These are phyloP conservation scores for Fraxinus ornus DNA, from an alignment of 305 asterid species.

Conservation along the genomic window DNA sequence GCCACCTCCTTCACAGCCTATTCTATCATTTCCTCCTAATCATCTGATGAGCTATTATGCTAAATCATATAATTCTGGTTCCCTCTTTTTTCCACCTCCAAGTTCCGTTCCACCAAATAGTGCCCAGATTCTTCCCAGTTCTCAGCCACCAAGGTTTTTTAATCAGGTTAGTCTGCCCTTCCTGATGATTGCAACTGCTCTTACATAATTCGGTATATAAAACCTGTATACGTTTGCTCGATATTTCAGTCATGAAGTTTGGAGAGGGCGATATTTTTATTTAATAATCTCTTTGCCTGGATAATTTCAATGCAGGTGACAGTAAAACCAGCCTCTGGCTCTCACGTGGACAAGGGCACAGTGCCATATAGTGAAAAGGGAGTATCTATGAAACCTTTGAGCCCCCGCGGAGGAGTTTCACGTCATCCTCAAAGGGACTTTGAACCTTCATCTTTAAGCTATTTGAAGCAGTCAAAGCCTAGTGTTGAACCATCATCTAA, in stretches of 20 bases:
- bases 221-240: neutral
- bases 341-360: conserved; percentile 48
- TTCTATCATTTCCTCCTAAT: conserved; percentile 36
- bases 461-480: conserved; percentile 42
- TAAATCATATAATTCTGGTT: conserved; percentile 41
- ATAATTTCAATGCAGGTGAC: conserved; percentile 50
- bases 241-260: neutral
- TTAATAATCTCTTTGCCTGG: conserved; percentile 1
- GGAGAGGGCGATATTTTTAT: neutral
- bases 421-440: conserved; percentile 35
- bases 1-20: neutral
- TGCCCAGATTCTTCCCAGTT: conserved; percentile 41
- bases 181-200: neutral
- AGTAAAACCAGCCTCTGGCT: conserved; percentile 54
- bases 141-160: conserved; percentile 56
- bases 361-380: conserved; percentile 41
- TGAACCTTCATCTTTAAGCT: conserved; percentile 38
- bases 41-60: conserved; percentile 47
- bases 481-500: conserved; percentile 39
- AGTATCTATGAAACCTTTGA: conserved; percentile 31
- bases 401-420: conserved; percentile 28
- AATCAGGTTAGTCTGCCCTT: conserved; percentile 52
- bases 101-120: conserved; percentile 45
- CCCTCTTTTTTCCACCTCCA: conserved; percentile 39
- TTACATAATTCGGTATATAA: neutral